Evolutionary conservation across 2,329 filamentous ascomycete genomes (phyloP), one percentile per base, ranked within the genome.

Genomic region (Cryphonectria carpinicola): DNA sequence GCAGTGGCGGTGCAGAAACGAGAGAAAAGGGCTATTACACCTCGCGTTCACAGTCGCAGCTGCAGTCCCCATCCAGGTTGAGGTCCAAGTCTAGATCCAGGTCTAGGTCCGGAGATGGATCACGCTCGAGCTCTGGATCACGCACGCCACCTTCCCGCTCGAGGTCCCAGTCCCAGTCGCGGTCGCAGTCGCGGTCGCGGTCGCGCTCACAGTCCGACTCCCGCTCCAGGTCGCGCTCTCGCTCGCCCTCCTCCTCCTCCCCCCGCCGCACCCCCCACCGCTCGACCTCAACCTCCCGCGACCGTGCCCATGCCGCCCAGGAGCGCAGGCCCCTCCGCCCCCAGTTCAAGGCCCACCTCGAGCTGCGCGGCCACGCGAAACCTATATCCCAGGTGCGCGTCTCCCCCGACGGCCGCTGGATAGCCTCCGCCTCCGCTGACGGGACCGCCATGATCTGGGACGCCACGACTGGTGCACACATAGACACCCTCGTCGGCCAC

Each of bases 361-460:
- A 92, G 28, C 86, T 98, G 28, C 88, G 86, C 72, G 95, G 94
- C 2, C 95, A 98, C 82, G 86, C 88, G 65, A 90, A 91, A 72
- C 90, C 93, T 32, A 89, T 98, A 1, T 92, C 95, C 2, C 90
- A 93, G 68, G 93, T 97, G 65, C 92, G 93, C 76, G 97, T 98
- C 81, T 98, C 95, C 1, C 96, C 95, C 0, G 92, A 98, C 81
- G 94, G 94, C 6, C 88, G 88, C 43, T 96, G 93, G 89, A 93
- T 99, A 74, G 96, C 96, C 28, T 96, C 92, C 73, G 92, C 92
- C 67, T 97, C 94, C 46, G 94, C 95, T 28, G 96, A 99, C 82
- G 92, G 89, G 68, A 96, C 94, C 10, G 88, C 97, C 78, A 97
- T 96, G 81, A 90, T 98, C 71, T 99, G 96, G 95, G 90, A 95